Percentiles rank a stretch among this genome's conserved stretches.
Evolutionary conservation across 2,329 filamentous ascomycete species (phyloP).

Genomic region (Mycocentrospora acerina): DNA sequence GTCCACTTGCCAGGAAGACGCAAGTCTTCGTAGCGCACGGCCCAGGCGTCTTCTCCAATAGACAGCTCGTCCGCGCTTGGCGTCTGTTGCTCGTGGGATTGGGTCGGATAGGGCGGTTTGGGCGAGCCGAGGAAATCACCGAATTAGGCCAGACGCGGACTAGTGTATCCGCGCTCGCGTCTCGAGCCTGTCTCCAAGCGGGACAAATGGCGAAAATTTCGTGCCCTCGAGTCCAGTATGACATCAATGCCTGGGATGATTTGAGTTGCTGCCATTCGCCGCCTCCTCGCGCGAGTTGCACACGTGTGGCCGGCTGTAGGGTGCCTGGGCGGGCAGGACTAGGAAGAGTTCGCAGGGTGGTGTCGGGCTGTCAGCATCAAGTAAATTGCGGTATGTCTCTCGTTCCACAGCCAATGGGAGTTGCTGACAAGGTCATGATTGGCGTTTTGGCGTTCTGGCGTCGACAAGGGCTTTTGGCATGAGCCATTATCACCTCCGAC

Average conservation of each 20-base stretch:
- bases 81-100: constrained; percentile 10
- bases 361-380: constrained; percentile 2
- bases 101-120: constrained; percentile 12
- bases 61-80: constrained; percentile 20
- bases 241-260: constrained; percentile 4
- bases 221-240: not conserved
- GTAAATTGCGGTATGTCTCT: too few species aligned
- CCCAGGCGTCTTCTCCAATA: constrained; percentile 24
- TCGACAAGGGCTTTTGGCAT: constrained; percentile 3
- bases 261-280: constrained; percentile 1
- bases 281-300: constrained; percentile 1
- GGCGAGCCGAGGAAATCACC: constrained; percentile 18
- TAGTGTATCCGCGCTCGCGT: constrained; percentile 2
- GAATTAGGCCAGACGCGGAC: constrained; percentile 7
- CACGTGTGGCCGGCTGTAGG: too few species aligned
- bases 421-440: constrained; percentile 11
- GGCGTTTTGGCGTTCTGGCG: constrained; percentile 2
- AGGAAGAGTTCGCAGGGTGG: constrained; percentile 2
- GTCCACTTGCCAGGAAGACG: constrained; percentile 23
- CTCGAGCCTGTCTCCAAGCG: constrained; percentile 18
- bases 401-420: constrained; percentile 21
- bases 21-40: constrained; percentile 11
- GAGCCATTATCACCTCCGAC: too few species aligned
- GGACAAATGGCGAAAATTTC: constrained; percentile 3
- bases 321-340: too few species aligned